A percentile compares a stretch with the other conserved stretches of the same genome.
phyloP scores from a whole-genome alignment of 2,329 filamentous ascomycete genomes.

The Fusarium nematophilum region DNA sequence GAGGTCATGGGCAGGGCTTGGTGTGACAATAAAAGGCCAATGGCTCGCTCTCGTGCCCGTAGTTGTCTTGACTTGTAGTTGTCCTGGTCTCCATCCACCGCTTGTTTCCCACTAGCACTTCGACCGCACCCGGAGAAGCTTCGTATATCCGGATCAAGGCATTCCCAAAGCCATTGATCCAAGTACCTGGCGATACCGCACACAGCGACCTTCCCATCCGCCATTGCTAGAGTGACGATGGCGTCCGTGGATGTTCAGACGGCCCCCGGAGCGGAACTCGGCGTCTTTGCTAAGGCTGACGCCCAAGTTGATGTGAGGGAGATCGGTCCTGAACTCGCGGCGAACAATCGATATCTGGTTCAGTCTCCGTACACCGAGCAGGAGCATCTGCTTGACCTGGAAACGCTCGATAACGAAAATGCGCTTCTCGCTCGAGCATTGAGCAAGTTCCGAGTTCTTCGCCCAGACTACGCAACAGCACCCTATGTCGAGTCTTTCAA shows the following conservation, averaged over 20 bases:
- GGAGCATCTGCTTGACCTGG: constrained; percentile 79
- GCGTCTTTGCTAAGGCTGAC: constrained; percentile 41
- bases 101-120: constrained; percentile 2
- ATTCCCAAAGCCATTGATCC: background rate
- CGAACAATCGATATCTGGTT: constrained; percentile 58
- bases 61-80: constrained; percentile 9
- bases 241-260: constrained; percentile 42
- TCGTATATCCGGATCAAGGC: background rate
- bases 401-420: constrained; percentile 72
- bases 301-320: constrained; percentile 42
- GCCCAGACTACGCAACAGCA: constrained; percentile 80
- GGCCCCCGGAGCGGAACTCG: constrained; percentile 37
- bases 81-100: constrained; percentile 2
- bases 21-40: constrained; percentile 37
- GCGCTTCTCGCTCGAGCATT: constrained; percentile 79
- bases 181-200: background rate
- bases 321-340: constrained; percentile 22
- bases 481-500: constrained; percentile 82
- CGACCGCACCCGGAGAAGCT: background rate
- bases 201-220: background rate
- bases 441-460: constrained; percentile 69
- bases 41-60: constrained; percentile 18
- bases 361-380: constrained; percentile 81
- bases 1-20: constrained; percentile 8
- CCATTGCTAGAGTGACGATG: constrained; percentile 38